Evolutionary conservation across 495 filamentous ascomycete species (phyloP).

Genomic region (Aspergillus nidulans): DNA sequence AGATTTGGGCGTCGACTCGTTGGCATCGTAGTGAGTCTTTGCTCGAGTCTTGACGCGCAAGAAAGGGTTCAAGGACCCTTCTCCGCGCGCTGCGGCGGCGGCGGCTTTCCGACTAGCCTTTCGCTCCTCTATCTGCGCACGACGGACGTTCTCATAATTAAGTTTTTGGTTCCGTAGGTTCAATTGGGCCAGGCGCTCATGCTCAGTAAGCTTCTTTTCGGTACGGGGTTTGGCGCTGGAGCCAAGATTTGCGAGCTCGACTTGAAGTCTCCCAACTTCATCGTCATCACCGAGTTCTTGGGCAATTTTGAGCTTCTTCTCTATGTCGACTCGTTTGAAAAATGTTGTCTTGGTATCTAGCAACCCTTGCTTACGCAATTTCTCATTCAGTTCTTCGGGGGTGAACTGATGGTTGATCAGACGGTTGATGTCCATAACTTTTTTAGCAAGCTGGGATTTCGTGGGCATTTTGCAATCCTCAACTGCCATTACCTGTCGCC

Average conservation of each 20-base stretch:
- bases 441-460: slow-evolving; percentile 56
- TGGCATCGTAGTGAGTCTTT: slow-evolving; percentile 58
- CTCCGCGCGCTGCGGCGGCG: slow-evolving; percentile 52
- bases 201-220: slow-evolving; percentile 50
- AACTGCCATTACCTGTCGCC: slow-evolving; percentile 65
- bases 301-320: slow-evolving; percentile 60
- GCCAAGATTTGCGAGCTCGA: slow-evolving; percentile 63
- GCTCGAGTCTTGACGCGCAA: slow-evolving; percentile 58
- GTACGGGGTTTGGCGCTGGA: slow-evolving; percentile 46
- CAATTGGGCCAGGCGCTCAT: slow-evolving; percentile 69
- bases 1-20: slow-evolving; percentile 18
- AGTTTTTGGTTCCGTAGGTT: slow-evolving; percentile 74
- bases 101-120: slow-evolving; percentile 56
- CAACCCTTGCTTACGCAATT: slow-evolving; percentile 63
- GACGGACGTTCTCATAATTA: slow-evolving; percentile 76
- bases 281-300: slow-evolving; percentile 57
- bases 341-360: slow-evolving; percentile 57
- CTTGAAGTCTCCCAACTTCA: slow-evolving; percentile 55
- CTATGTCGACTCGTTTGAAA: slow-evolving; percentile 58
- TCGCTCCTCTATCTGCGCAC: slow-evolving; percentile 77
- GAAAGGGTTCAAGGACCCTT: slow-evolving; percentile 49
- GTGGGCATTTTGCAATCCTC: slow-evolving; percentile 70
- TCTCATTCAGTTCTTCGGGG: slow-evolving; percentile 69
- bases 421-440: slow-evolving; percentile 75
- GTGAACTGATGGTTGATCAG: slow-evolving; percentile 77